Base-by-base conservation (phyloP, 2,329 filamentous ascomycete species). In the Dryadomyces quercivorus region DNA sequence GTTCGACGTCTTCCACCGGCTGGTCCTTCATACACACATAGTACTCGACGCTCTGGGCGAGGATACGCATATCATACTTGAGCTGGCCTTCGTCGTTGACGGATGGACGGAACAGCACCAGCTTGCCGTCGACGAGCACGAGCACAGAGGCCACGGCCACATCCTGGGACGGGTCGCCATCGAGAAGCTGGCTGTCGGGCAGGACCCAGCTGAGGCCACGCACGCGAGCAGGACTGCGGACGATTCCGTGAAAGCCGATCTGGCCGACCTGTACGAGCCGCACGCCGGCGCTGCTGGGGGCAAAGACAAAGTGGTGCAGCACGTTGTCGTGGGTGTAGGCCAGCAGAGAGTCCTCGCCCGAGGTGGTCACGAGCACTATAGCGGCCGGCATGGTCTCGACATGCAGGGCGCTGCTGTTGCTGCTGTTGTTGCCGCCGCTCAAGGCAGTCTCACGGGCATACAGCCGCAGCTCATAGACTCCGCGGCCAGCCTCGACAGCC, bases 241-340 rank as follows among this genome's bases (percentile, higher is more conserved):
- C 91, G 58, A 98, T 96, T 48, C 93, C 93, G 66, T 98, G 88
- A 62, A 98, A 93, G 13, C 89, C 92, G 63, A 98, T 98, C 66
- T 97, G 93, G 10, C 94, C 93, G n/a, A 97, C 91, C 65, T 95
- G 90, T 7, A 95, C 80, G 34, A 97, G 77, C 46, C 83, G 84
- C 38, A 95, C 79, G 21, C 36, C 22, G 38, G 15, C 8, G 10
- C 31, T 7, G 8, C n/a, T 79, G 0, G 82, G 78, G 0, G 87
- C 83, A 59, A 98, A 92, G 57, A 98, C 83, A 66, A 90, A 98
- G 66, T 98, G 93, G 64, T 96, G 93, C 16, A 98, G 77, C 12
- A 94, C 78, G 66, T 98, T 98, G 65, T 97, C 92, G 66, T 95
- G 91, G 0, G 93, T 98, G 67, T 98, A 98, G 12, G 96, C 92